A percentile compares a stretch with the other conserved stretches of the same genome.
These are phyloP conservation scores for Garcileccinum viscosum DNA, from an alignment of 1,284 basidiomycete genomes.

Conservation along the genomic window DNA sequence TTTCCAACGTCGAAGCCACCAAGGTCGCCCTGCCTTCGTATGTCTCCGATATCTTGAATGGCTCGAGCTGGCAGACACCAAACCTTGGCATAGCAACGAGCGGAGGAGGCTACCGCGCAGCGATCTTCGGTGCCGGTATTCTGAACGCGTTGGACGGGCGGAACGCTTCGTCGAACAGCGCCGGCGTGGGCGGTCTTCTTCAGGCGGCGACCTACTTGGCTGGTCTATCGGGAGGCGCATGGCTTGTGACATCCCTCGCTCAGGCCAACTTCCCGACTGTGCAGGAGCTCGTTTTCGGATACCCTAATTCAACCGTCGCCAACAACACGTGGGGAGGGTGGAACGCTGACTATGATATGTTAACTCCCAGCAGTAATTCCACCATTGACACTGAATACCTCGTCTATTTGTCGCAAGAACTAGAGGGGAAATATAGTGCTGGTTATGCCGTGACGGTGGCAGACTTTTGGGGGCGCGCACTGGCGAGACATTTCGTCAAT, in stretches of 20 bases:
- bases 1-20: slow-evolving; percentile 41
- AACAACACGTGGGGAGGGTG: slow-evolving; percentile 42
- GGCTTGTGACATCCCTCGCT: slow-evolving; percentile 46
- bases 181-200: slow-evolving; percentile 57
- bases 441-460: slow-evolving; percentile 42
- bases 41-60: slow-evolving; percentile 41
- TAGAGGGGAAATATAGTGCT: slow-evolving; percentile 39
- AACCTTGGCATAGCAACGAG: slow-evolving; percentile 51
- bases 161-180: slow-evolving; percentile 47
- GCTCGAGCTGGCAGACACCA: slow-evolving; percentile 34
- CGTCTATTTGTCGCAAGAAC: slow-evolving; percentile 34
- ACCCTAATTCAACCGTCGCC: slow-evolving; percentile 15
- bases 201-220: slow-evolving; percentile 52
- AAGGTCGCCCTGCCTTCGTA: slow-evolving; percentile 41
- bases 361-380: slow-evolving; percentile 24
- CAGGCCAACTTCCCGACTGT: slow-evolving; percentile 49
- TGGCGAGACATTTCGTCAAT: slow-evolving; percentile 48
- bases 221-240: slow-evolving; percentile 51
- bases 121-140: slow-evolving; percentile 56
- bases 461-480: slow-evolving; percentile 41
- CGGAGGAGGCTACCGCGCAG: slow-evolving; percentile 56
- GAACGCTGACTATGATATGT: slow-evolving; percentile 38
- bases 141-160: slow-evolving; percentile 56
- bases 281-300: slow-evolving; percentile 46
- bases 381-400: slow-evolving; percentile 28